A percentile compares a stretch with the other conserved stretches of the same genome.
phyloP scores from a whole-genome alignment of 78 protist species.

The Cavenderia fasciculata region DNA sequence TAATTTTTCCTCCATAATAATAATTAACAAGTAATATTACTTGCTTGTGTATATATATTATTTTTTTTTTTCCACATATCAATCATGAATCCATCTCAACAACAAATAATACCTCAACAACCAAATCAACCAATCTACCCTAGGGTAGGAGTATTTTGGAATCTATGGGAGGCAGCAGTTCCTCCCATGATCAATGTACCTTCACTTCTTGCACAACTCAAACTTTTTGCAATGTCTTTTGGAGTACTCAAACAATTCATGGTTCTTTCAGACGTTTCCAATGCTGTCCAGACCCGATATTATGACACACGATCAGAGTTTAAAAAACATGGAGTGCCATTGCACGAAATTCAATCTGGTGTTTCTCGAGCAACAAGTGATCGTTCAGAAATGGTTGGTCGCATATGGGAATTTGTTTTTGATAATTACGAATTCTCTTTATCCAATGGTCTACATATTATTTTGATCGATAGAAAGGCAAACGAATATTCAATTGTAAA shows the following conservation, averaged over 20 bases:
- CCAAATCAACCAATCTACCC: neutral
- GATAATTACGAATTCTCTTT: conserved; percentile 19
- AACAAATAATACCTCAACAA: too few relatives aligned
- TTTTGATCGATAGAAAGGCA: conserved; percentile 29
- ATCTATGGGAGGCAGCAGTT: conserved; percentile 21
- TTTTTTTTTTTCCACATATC: too few relatives aligned
- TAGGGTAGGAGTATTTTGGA: conserved; percentile 49
- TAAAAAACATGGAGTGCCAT: conserved; percentile 22
- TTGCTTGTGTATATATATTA: too few relatives aligned
- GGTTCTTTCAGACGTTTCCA: conserved; percentile 9
- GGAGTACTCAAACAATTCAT: conserved; percentile 1
- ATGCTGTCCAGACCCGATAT: neutral
- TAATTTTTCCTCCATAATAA: too few relatives aligned
- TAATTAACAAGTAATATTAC: too few relatives aligned
- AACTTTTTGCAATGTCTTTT: conserved; percentile 4
- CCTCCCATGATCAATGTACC: neutral
- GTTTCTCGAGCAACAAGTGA: neutral
- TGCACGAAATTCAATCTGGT: neutral
- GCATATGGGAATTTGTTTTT: conserved; percentile 57
- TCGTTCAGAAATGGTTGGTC: conserved; percentile 24
- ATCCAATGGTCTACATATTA: conserved; percentile 27
- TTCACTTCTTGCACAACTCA: neutral
- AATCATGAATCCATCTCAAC: neutral
- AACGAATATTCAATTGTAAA: conserved; percentile 38
- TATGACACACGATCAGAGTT: conserved; percentile 5